A percentile compares a stretch with the other conserved stretches of the same genome.
Conservation (phyloP, 257 asterid species). For the Solanum tarijense region DNA sequence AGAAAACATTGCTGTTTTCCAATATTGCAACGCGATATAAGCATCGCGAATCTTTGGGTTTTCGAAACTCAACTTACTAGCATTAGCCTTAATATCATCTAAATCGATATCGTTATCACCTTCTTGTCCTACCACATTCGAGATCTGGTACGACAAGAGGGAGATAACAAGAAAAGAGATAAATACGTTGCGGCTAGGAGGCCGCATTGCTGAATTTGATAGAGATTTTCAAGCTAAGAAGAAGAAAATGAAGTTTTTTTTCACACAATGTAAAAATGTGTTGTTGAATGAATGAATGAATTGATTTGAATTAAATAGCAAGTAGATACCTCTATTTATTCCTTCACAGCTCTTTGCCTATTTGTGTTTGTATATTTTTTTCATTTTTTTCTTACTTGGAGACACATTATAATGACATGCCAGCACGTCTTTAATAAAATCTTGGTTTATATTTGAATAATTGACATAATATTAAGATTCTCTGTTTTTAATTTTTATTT, state of each 20-base stretch:
- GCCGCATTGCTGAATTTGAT: neutral
- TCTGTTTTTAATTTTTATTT: neutral
- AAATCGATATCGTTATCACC: slow-evolving; percentile 11
- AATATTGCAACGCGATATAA: slow-evolving; percentile 54
- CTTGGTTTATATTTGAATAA: neutral
- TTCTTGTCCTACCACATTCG: slow-evolving; percentile 5
- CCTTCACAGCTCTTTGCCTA: neutral
- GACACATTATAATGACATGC: neutral
- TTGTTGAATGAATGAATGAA: neutral
- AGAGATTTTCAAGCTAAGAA: neutral
- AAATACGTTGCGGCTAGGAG: neutral
- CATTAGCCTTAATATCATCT: slow-evolving; percentile 3
- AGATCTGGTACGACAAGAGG: slow-evolving; percentile 17
- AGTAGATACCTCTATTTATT: neutral
- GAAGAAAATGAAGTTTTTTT: neutral
- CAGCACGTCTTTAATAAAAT: slow-evolving; percentile 1
- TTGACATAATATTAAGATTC: neutral
- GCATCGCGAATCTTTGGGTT: slow-evolving; percentile 45
- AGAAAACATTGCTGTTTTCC: slow-evolving; percentile 59
- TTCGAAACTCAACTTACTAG: slow-evolving; percentile 22
- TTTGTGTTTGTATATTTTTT: neutral
- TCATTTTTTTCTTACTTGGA: neutral
- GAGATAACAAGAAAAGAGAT: neutral
- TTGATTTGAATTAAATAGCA: neutral
- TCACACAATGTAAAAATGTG: neutral